phyloP scores from a whole-genome alignment of 371 early-diverging fungal species.

The Nosema muscidifuracis region DNA sequence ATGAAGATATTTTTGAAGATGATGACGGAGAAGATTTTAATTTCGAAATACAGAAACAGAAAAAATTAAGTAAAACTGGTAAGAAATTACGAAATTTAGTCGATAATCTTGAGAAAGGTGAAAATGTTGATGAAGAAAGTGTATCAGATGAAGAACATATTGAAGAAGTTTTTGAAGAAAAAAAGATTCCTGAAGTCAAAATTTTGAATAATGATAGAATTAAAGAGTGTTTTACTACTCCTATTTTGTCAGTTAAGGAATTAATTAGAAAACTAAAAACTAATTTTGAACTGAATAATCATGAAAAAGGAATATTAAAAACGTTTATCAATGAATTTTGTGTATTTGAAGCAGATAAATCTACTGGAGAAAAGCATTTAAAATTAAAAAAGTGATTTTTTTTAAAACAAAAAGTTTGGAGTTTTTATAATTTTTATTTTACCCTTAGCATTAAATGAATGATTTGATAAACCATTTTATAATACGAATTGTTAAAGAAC shows the following conservation, averaged over 20 bases:
- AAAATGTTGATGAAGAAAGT: slow-evolving; percentile 6
- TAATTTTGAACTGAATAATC: slow-evolving; percentile 45
- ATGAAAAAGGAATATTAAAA: slow-evolving; percentile 41
- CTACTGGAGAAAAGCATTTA: slow-evolving; percentile 43
- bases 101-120: slow-evolving; percentile 47
- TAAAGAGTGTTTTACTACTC: slow-evolving; percentile 15
- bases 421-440: no score
- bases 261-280: slow-evolving; percentile 36
- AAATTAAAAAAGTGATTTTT: slow-evolving; percentile 40
- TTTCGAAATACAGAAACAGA: slow-evolving; percentile 38
- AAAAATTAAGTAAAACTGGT: slow-evolving; percentile 49
- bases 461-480: slow-evolving; percentile 1
- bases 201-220: slow-evolving; percentile 31
- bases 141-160: slow-evolving; percentile 13
- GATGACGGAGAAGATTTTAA: slow-evolving; percentile 60
- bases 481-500: slow-evolving; percentile 7
- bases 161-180: slow-evolving; percentile 23
- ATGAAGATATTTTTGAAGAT: slow-evolving; percentile 62
- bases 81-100: slow-evolving; percentile 55
- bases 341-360: slow-evolving; percentile 28
- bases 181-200: neutral
- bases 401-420: no score
- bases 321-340: slow-evolving; percentile 54
- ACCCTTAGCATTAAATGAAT: neutral
- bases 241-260: slow-evolving; percentile 37